Evolutionary conservation across 202 grass and related monocot species (phyloP), one percentile per base, ranked within the genome.

Genomic region (Dendrocalamus latiflorus): DNA sequence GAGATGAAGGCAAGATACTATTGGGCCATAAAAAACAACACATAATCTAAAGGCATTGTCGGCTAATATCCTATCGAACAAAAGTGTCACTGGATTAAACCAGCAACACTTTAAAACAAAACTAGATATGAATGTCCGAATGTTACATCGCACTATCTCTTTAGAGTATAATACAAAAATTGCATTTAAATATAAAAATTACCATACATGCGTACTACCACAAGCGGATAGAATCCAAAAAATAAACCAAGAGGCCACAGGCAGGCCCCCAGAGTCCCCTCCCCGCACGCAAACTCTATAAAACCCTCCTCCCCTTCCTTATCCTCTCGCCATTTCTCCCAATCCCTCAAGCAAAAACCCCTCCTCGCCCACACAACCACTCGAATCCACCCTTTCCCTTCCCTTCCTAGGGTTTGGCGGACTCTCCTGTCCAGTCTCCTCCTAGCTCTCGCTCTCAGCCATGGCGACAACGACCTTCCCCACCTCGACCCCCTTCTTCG

Each of bases 381-480:
- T 34, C 71, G 26, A 86, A 89, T 76, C 80, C n/a, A 12, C 18
- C 26, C 39, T 6, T 50, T 42, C 66, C 24, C 33, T 6, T 4
- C 6, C 26, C 43, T 48, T 21, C 22, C 36, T 82, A 91, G 89
- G 89, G 78, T 85, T 88, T 59, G 70, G 39, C 24, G 8, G 37
- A 34, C 21, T 45, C 37, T 55, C 55, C 8, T 6, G 5, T 7
- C 2, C 8, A 26, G 24, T 6, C 3, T 65, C 21, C 9, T 56
- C 59, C 20, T 25, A 3, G 36, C 25, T 2, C 25, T 20, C 21
- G 20, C 58, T 70, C 41, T 49, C 74, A 25, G 61, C 14, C 48
- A 87, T 81, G 90, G 81, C 90, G 54, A 77, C 87, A 24, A 80
- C 76, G 41, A 72, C 86, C 26, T 80, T 86, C 72, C 75, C 83